These are phyloP conservation scores for Bipolaris oryzae DNA, from an alignment of 2,329 filamentous ascomycete genomes.

Conservation along the genomic window DNA sequence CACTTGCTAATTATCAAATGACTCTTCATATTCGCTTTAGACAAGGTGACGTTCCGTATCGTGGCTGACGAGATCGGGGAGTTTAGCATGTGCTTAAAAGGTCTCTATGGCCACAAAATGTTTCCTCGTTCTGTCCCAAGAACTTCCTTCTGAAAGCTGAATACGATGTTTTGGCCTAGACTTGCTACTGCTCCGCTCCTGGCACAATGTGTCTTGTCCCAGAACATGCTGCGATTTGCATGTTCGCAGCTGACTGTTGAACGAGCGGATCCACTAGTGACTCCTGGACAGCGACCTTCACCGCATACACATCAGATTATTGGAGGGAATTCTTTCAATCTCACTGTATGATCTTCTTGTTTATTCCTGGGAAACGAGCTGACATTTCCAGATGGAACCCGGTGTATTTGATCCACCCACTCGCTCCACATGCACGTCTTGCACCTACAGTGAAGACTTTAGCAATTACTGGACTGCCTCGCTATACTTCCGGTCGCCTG, in stretches of 20 bases:
- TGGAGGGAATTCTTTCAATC: slow-evolving; percentile 42
- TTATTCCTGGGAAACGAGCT: slow-evolving; percentile 6
- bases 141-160: background rate
- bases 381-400: slow-evolving; percentile 34
- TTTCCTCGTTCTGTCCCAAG: background rate
- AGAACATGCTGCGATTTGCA: slow-evolving; percentile 45
- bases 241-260: slow-evolving; percentile 52
- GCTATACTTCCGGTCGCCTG: slow-evolving; percentile 40
- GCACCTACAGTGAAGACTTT: slow-evolving; percentile 41
- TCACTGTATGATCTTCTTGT: slow-evolving; percentile 26
- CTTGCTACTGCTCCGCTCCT: slow-evolving; percentile 29
- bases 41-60: background rate
- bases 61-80: no score
- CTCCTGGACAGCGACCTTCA: slow-evolving; percentile 31
- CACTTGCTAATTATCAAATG: background rate
- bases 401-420: slow-evolving; percentile 30
- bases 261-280: slow-evolving; percentile 58
- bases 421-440: slow-evolving; percentile 39
- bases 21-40: background rate
- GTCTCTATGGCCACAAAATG: background rate
- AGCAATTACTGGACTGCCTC: slow-evolving; percentile 43
- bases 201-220: slow-evolving; percentile 32
- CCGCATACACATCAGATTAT: slow-evolving; percentile 43
- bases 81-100: background rate
- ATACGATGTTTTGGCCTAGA: slow-evolving; percentile 34